Evolutionary conservation across 1,139 yeast genomes (phyloP).

Genomic region (Blastobotrys malaysiensis): DNA sequence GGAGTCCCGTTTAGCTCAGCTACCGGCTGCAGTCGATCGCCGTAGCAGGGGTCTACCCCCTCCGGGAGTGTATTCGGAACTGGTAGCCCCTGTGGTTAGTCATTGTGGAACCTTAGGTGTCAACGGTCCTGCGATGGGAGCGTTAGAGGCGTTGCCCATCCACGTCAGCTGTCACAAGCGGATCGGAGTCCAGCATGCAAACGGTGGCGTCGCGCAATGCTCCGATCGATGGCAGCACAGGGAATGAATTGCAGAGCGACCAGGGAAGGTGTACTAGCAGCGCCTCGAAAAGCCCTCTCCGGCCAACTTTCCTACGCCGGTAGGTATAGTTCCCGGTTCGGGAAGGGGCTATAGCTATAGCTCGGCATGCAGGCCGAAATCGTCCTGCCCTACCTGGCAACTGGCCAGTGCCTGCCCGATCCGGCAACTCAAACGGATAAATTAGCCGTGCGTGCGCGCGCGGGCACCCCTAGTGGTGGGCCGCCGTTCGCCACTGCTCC

Average conservation of each 20-base stretch:
- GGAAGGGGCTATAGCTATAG: too few species aligned
- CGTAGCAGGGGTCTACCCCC: background rate
- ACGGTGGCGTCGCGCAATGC: background rate
- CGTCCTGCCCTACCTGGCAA: too few species aligned
- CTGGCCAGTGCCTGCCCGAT: background rate
- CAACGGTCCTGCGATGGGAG: background rate
- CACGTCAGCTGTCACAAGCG: background rate
- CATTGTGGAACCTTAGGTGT: background rate
- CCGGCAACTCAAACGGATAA: background rate
- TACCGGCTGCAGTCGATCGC: background rate
- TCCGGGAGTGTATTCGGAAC: too few species aligned
- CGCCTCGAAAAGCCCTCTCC: background rate
- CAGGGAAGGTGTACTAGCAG: too few species aligned
- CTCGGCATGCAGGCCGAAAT: too few species aligned
- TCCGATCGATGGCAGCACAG: slow-evolving; percentile 1
- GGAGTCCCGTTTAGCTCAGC: background rate
- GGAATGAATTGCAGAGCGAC: background rate
- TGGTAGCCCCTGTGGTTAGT: background rate
- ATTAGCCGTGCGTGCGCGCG: background rate
- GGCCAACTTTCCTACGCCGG: background rate
- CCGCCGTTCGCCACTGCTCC: too few species aligned
- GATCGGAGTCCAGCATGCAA: background rate
- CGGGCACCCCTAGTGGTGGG: too few species aligned
- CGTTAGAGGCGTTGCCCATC: background rate
- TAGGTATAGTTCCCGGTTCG: too few species aligned